Percentiles rank a stretch among this genome's conserved stretches.
These are phyloP conservation scores for Moniliophthora roreri DNA, from an alignment of 1,284 basidiomycete genomes.

Conservation along the genomic window DNA sequence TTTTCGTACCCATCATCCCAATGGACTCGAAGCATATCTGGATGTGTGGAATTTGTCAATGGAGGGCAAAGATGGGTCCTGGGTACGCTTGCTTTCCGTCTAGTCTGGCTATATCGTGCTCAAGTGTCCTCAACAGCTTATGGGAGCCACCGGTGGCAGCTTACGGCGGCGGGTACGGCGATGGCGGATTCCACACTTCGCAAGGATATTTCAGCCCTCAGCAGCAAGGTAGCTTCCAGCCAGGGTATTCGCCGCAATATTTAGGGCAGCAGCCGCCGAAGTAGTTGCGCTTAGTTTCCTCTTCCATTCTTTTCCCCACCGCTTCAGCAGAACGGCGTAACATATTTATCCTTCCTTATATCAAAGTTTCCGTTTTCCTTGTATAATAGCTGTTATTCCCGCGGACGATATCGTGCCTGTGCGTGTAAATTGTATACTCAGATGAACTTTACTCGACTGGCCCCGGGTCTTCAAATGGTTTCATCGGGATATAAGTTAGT, in stretches of 20 bases:
- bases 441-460: no score
- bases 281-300: no score
- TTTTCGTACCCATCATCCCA: conserved; percentile 19
- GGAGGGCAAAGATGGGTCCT: conserved; percentile 11
- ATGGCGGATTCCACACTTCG: not conserved
- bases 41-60: conserved; percentile 19
- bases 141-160: conserved; percentile 18
- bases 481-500: no score
- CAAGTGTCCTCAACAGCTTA: not conserved
- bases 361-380: no score
- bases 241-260: conserved; percentile 11
- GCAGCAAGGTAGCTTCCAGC: conserved; percentile 7
- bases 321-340: no score
- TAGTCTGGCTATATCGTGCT: not conserved
- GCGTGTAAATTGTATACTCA: no score
- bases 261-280: not conserved
- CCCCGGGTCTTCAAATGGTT: no score
- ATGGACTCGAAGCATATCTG: conserved; percentile 17
- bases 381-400: no score
- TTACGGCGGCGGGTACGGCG: conserved; percentile 9
- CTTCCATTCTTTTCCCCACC: no score
- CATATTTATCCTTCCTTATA: no score
- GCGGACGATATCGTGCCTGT: no score
- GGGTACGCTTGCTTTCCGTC: conserved; percentile 11
- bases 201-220: conserved; percentile 5